Percentiles rank a stretch among this genome's conserved stretches.
phyloP scores from a whole-genome alignment of 108 stramenopile genomes.

The Schizochytrium sp. region DNA sequence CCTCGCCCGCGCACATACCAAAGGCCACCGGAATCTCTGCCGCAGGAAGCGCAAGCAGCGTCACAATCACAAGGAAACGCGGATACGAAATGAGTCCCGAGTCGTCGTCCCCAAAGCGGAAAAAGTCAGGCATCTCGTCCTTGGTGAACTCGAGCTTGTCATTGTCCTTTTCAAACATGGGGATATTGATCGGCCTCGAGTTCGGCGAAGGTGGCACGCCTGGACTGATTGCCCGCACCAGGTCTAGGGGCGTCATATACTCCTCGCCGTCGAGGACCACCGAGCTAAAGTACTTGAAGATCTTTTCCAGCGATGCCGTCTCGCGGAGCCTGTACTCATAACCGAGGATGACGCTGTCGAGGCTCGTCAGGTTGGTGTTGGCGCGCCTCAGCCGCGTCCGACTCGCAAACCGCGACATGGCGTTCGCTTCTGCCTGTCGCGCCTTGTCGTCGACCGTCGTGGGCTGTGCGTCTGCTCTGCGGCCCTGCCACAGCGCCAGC shows the following conservation, averaged over 20 bases:
- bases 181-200: constrained; percentile 1
- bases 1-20: constrained; percentile 14
- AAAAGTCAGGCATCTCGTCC: constrained; percentile 10
- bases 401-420: neutral
- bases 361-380: neutral
- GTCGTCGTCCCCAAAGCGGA: constrained; percentile 4
- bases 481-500: no score
- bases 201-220: neutral
- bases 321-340: constrained; percentile 1
- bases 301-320: constrained; percentile 10
- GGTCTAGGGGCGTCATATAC: neutral
- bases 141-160: neutral
- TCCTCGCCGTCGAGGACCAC: constrained; percentile 11
- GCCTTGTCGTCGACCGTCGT: no score
- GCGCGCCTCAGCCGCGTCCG: neutral
- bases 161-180: neutral
- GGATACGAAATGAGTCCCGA: neutral
- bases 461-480: no score
- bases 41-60: neutral
- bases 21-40: neutral
- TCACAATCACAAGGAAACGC: neutral
- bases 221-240: neutral
- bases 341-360: neutral
- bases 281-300: constrained; percentile 15
- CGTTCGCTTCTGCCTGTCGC: neutral